Conservation (phyloP, 1,284 basidiomycete genomes). For the Hypsizygus ulmarius region DNA sequence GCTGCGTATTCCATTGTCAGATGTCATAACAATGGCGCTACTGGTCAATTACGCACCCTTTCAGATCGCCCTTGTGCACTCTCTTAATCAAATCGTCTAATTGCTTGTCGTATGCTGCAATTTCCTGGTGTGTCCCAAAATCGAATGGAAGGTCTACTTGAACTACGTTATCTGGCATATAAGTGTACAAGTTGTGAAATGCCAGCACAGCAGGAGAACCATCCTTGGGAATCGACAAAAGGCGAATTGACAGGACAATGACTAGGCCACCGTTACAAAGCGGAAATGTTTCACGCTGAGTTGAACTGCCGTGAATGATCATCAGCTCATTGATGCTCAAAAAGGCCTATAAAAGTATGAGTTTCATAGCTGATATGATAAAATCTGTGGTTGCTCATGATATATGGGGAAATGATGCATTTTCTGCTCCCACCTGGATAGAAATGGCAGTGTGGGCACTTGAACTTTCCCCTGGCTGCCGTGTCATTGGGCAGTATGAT, state of each 20-base stretch:
- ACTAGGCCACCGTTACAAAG: not conserved
- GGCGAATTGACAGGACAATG: not conserved
- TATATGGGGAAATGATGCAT: no score
- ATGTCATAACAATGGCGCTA: not conserved
- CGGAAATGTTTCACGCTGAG: not conserved
- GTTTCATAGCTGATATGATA: no score
- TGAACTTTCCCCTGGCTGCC: no score
- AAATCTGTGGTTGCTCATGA: no score
- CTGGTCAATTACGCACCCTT: not conserved
- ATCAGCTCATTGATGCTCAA: not conserved
- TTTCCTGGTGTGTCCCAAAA: no score
- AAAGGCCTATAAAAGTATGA: not conserved
- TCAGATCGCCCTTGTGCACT: not conserved
- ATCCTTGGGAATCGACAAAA: not conserved
- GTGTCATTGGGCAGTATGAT: no score
- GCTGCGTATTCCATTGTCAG: not conserved
- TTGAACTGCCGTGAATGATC: not conserved
- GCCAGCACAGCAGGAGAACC: not conserved
- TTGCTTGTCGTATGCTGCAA: not conserved
- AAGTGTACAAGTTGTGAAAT: not conserved
- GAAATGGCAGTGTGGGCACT: no score
- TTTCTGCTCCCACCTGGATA: no score
- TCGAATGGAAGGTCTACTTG: no score
- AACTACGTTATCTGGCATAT: no score
- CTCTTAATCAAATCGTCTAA: not conserved